phyloP scores from a whole-genome alignment of 768 basidiomycete species.

The Tulasnella sp. region DNA sequence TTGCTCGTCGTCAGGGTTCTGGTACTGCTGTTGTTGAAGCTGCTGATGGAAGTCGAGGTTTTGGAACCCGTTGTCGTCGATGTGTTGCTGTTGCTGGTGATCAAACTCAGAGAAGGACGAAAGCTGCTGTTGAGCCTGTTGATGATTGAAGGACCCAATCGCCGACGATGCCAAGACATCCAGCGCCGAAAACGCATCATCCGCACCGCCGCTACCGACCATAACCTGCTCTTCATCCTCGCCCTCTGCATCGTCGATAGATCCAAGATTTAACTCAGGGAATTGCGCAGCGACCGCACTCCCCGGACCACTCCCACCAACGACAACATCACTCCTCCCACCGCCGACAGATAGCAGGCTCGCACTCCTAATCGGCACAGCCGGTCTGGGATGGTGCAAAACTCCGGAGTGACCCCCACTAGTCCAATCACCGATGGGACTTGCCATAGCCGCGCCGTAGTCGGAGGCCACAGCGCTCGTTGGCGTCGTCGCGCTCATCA shows the following conservation, averaged over 20 bases:
- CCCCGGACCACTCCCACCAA: neutral
- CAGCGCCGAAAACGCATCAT: neutral
- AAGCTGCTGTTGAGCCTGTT: neutral
- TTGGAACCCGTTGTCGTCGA: conserved; percentile 50
- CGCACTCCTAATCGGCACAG: neutral
- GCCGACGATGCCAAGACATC: neutral
- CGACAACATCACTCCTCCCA: neutral
- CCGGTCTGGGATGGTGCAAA: neutral
- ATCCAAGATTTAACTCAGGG: too few species aligned
- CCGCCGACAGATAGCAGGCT: neutral
- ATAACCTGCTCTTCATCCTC: neutral
- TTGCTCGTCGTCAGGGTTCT: too few species aligned
- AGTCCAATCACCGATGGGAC: too few species aligned
- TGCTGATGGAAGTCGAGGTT: too few species aligned
- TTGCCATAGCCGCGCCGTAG: neutral
- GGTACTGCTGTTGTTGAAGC: too few species aligned
- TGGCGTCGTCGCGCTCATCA: neutral
- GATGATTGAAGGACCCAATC: neutral
- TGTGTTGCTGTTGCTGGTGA: conserved; percentile 94
- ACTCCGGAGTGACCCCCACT: neutral
- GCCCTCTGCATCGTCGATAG: neutral
- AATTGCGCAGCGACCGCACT: neutral
- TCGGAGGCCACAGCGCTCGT: neutral
- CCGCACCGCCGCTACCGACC: neutral
- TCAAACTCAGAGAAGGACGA: neutral